Evolutionary conservation across 805 yeast species (phyloP), one percentile per base, ranked within the genome.

Genomic region (Pichia cephalocereana): DNA sequence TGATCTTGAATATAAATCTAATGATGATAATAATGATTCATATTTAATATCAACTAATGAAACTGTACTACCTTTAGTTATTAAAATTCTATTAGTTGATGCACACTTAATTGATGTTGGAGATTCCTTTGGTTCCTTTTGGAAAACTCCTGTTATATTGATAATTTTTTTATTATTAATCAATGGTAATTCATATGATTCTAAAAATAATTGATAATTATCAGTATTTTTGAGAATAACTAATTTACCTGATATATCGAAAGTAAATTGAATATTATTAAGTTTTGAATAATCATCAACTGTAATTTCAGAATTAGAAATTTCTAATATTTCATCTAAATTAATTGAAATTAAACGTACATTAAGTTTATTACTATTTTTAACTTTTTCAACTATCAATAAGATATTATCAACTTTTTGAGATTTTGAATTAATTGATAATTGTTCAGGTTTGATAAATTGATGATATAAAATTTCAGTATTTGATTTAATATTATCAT

Each of bases 21-120:
- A 47, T 8, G 54, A 51, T 9, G 66, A 59, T 14, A 65, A 47
- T 15, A 73, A 55, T 44, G 77, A 68, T 42, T 68, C 68, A 52
- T 61, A 74, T 51, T 70, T 68, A 53, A 70, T 62, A 56, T 76
- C 79, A 44, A 77, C 54, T 45, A 77, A 59, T 38, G 68, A 66
- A 36, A 76, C 57, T 45, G 68, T 64, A 50, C 68, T 63, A 30
- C 67, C 67, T 46, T 63, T 59, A 0, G 77, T 62, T 10, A 77
- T 52, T 11, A 77, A 58, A n/a, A 76, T 53, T 54, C 83, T 66
- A 54, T 74, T 76, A 14, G 71, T 60, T 38, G 76, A 66, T 5
- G 73, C 72, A 4, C 72, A 61, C 36, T 58, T 46, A 30, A 75
- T 62, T 2, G 78, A 67, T 31, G 64, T 52, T 41, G 64, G 60